These are phyloP conservation scores for Amphichorda felina DNA, from an alignment of 2,329 filamentous ascomycete genomes.

Conservation along the genomic window DNA sequence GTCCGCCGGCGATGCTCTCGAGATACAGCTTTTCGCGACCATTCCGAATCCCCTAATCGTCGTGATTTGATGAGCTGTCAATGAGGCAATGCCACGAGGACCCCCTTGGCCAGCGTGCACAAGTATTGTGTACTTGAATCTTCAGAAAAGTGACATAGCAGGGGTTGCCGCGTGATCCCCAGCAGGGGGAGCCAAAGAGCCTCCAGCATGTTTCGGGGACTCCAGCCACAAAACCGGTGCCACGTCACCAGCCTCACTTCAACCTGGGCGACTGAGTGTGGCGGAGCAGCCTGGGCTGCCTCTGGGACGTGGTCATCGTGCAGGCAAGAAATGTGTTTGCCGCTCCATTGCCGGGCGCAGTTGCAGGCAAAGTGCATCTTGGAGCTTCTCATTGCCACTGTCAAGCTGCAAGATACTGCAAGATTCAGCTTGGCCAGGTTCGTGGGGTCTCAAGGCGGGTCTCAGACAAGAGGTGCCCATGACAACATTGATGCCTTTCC, in stretches of 20 bases:
- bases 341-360: background rate
- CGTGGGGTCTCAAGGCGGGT: background rate
- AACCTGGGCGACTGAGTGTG: slow-evolving; percentile 15
- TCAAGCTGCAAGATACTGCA: background rate
- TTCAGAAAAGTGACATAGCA: slow-evolving; percentile 15
- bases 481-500: background rate
- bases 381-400: background rate
- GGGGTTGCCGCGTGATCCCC: slow-evolving; percentile 5
- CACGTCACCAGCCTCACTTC: slow-evolving; percentile 33
- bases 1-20: background rate
- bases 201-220: background rate
- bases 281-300: slow-evolving; percentile 18
- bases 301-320: background rate
- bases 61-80: slow-evolving; percentile 14
- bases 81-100: background rate
- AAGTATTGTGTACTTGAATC: slow-evolving; percentile 16
- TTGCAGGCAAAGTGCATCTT: background rate
- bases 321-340: background rate
- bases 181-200: slow-evolving; percentile 9
- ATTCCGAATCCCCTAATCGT: background rate
- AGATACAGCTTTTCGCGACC: background rate
- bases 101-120: background rate
- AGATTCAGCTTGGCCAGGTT: slow-evolving; percentile 1
- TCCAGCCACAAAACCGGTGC: slow-evolving; percentile 14
- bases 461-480: background rate